Percentiles rank a stretch among this genome's conserved stretches.
Conservation (phyloP, 1,139 yeast species). For the Candida tropicalis region DNA sequence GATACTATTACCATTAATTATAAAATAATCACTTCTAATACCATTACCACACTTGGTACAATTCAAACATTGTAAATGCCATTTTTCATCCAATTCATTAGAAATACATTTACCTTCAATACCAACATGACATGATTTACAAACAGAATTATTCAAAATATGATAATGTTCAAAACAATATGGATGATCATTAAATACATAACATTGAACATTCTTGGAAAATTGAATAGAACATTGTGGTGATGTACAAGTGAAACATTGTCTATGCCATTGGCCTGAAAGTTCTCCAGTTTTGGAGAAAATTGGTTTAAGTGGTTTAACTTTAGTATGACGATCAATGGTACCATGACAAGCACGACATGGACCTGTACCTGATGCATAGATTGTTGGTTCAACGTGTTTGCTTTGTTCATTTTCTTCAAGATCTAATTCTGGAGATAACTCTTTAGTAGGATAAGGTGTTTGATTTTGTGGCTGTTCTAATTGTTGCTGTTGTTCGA, state of each 20-base stretch:
- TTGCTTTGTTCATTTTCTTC: neutral
- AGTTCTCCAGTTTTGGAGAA: conserved; percentile 80
- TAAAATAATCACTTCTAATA: conserved; percentile 58
- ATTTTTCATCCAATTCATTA: conserved; percentile 65
- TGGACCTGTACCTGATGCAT: conserved; percentile 70
- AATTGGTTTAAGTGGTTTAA: conserved; percentile 41
- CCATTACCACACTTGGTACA: conserved; percentile 53
- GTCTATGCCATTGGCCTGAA: conserved; percentile 93
- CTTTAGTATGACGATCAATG: conserved; percentile 53
- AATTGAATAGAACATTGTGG: conserved; percentile 56
- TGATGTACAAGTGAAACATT: conserved; percentile 72
- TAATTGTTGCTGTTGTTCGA: neutral
- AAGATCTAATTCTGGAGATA: neutral
- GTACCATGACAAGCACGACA: conserved; percentile 62
- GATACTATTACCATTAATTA: conserved; percentile 47
- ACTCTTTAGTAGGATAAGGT: neutral
- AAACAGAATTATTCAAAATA: conserved; percentile 68
- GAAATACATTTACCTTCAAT: conserved; percentile 93
- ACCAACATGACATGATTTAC: conserved; percentile 69
- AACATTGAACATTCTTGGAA: conserved; percentile 68
- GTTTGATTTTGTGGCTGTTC: neutral
- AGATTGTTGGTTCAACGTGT: neutral
- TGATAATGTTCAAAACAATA: conserved; percentile 87
- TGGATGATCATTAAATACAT: conserved; percentile 77
- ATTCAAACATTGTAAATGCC: conserved; percentile 64